Base-by-base conservation (phyloP, 2,329 filamentous ascomycete species). In the Chaetothyriales sp. region DNA sequence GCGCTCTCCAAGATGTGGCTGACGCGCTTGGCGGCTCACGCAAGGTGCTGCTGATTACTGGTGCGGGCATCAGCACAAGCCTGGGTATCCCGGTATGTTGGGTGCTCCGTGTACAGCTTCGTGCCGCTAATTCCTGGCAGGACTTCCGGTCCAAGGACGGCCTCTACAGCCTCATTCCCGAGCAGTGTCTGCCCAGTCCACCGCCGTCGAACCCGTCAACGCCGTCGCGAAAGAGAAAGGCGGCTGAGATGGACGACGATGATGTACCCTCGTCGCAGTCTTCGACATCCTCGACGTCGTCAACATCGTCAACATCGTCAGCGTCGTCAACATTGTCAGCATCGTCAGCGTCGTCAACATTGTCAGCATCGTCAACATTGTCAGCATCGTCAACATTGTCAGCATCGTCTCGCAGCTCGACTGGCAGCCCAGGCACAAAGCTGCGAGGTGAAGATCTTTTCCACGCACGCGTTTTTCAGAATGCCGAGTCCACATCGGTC, bases 51-150 rank as follows among this genome's bases (percentile, higher is more conserved):
- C 78, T 86, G 18, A 73, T 86, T 29, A 86, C 83, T 0, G 83
- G 83, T 48, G 83, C 83, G 47, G 83, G 83, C 49, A 86, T 86
- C 63, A 85, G 81, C 63, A 86, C 83, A 48, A 86, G 85, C 64
- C 85, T 81, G 56, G 83, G 83, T 51, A 86, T 86, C 63, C 83
- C 83, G 48, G 83, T 86, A 71, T 62, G 76, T 65, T 18, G 1
- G 20, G 4, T n/a, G 18, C 20, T 18, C 33, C 5, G 7, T 25
- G 25, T 10, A 4, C 43, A 5, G 15, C n/a, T 48, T 47, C 33
- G 33, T 52, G 50, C 53, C 48, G 60, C 56, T 54, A 22, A 53
- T 37, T 37, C 20, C 40, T 44, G 10, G 40, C 49, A 62, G 60
- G 60, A 62, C 50, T 61, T 61, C 49, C 54, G 56, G 19, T 61